Evolutionary conservation across 2,329 filamentous ascomycete genomes (phyloP).

Genomic region (Sporothrix curviconia): DNA sequence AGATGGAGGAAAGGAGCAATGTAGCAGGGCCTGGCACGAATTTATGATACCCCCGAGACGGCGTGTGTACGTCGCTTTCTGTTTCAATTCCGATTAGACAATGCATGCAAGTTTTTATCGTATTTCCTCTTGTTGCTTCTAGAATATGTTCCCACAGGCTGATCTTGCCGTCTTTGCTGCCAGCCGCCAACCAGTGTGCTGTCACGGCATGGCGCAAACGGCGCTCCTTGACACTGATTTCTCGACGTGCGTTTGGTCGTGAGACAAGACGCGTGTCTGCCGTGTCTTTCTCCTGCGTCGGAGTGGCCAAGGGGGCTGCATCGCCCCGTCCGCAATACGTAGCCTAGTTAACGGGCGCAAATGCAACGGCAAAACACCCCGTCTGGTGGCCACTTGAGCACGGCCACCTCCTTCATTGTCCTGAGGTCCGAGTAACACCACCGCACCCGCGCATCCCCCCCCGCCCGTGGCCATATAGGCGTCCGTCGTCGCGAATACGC

Average conservation of each 20-base stretch:
- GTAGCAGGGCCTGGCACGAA: not conserved
- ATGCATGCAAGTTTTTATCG: not conserved
- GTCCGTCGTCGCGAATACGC: conserved; percentile 78
- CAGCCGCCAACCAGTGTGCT: conserved; percentile 84
- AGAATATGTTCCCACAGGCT: conserved; percentile 95
- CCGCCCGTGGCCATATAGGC: no score
- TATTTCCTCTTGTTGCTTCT: not conserved
- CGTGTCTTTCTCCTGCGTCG: no score
- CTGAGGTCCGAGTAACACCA: conserved; percentile 79
- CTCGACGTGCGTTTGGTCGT: conserved; percentile 18
- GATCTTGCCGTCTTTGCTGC: conserved; percentile 90
- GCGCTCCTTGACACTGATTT: conserved; percentile 53
- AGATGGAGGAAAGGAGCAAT: conserved; percentile 24
- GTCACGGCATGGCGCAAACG: conserved; percentile 57
- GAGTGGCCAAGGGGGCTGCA: not conserved
- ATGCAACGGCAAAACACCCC: conserved; percentile 75
- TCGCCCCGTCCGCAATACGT: no score
- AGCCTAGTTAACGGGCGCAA: conserved; percentile 54
- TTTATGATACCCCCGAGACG: conserved; percentile 7
- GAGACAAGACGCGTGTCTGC: not conserved
- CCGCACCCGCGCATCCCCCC: conserved; percentile 81
- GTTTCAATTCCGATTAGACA: not conserved
- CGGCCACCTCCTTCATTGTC: conserved; percentile 78
- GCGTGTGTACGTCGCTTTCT: not conserved
- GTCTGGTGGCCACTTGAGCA: conserved; percentile 91